Evolutionary conservation across 352 stramenopile genomes (phyloP).

Genomic region (Pythium pyrilobum): DNA sequence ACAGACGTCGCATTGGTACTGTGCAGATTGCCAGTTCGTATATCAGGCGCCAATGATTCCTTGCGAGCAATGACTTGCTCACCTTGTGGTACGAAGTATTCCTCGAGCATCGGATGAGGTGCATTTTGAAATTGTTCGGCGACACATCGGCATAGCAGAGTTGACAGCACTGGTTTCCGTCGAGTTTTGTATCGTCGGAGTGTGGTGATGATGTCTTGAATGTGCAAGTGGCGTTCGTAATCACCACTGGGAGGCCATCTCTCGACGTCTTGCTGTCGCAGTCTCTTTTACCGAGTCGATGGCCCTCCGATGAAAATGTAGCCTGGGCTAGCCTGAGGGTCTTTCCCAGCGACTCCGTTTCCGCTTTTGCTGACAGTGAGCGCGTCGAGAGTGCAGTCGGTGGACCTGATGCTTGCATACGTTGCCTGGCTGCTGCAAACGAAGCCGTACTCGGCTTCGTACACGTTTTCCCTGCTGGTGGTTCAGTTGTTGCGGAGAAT

Average conservation of each 20-base stretch:
- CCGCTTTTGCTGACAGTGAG: not conserved
- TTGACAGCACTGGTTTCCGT: not conserved
- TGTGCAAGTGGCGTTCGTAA: too few species aligned
- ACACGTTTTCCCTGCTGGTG: not conserved
- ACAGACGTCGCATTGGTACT: constrained; percentile 42
- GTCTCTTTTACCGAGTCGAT: constrained; percentile 14
- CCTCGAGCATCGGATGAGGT: constrained; percentile 35
- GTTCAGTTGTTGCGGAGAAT: not conserved
- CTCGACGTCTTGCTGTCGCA: too few species aligned
- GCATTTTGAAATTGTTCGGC: constrained; percentile 26
- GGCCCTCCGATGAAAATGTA: constrained; percentile 18
- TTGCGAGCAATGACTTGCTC: not conserved
- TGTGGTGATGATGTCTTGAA: too few species aligned
- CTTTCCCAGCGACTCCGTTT: constrained; percentile 13
- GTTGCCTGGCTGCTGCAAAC: constrained; percentile 7
- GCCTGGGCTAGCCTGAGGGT: constrained; percentile 20
- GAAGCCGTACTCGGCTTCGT: constrained; percentile 1
- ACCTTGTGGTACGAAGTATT: constrained; percentile 56
- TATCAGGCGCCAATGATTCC: not conserved
- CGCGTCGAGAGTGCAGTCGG: not conserved
- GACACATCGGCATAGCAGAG: constrained; percentile 30
- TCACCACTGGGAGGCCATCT: too few species aligned
- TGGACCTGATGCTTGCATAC: not conserved
- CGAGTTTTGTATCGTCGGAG: too few species aligned
- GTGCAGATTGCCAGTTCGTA: not conserved